Base-by-base conservation (phyloP, 257 asterid genomes). In the Paraleonurus japonicus region DNA sequence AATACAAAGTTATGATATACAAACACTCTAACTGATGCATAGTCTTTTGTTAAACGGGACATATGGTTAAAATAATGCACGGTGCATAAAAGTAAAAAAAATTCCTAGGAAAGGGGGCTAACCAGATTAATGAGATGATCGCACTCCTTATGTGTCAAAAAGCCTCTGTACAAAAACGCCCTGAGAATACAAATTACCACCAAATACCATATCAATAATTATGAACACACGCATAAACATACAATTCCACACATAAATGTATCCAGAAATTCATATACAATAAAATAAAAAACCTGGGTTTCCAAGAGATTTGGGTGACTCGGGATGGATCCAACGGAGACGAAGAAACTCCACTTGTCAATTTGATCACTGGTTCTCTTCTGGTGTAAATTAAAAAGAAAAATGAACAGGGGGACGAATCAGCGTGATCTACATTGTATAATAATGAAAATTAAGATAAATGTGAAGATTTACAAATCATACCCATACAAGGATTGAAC, bases 271-370 rank as follows among this genome's bases (percentile, higher is more conserved):
- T 5, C 30, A 22, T 1, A 5, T 0, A 61, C 48, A 20, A 61
- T 30, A 43, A 19, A 17, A 48, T 17, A 64, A 16, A 53, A 23
- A 48, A 92, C 97, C 98, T 89, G 67, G 96, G 98, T 9, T 20
- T 79, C 98, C 99, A 87, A 67, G 97, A 92, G 71, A 95, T 85
- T 81, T 85, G 98, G 51, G 84, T 81, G 71, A 87, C 96, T 60
- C 87, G 84, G 28, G 89, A 84, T 35, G 97, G 99, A 83, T 92
- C 96, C 74, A 89, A 54, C n/a, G 78, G 23, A 72, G 88, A 60
- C 57, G 90, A 67, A 15, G 92, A 64, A 26, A 71, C 71, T 58
- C 85, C 91, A 5, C 78, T 79, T 2, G 22, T 61, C 84, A 84
- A 43, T 81, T 79, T 84, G 67, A 82, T 58, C 74, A 80, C 81